Percentiles rank a stretch among this genome's conserved stretches.
Conservation (phyloP, 352 stramenopile species). For the Globisporangium nunn region DNA sequence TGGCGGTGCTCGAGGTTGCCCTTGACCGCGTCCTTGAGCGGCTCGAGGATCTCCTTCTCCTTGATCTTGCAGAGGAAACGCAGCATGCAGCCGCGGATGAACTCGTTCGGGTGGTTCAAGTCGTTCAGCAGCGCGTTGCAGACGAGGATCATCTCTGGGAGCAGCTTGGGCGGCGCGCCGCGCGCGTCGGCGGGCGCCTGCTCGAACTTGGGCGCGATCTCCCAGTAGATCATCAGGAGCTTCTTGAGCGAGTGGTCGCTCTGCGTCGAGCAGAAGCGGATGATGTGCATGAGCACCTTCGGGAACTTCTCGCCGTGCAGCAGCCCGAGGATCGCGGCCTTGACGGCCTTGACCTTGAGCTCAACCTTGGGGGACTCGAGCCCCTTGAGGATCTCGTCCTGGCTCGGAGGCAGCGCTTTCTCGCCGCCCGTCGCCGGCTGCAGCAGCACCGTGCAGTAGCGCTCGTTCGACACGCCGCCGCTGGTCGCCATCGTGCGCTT, state of each 20-base stretch:
- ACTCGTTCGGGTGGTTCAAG: slow-evolving; percentile 99
- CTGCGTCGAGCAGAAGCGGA: slow-evolving; percentile 98
- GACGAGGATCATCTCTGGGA: slow-evolving; percentile 99
- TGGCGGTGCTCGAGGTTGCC: slow-evolving; percentile 97
- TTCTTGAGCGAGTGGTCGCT: slow-evolving; percentile 99
- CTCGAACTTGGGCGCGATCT: slow-evolving; percentile 98
- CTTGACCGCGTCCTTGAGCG: slow-evolving; percentile 90
- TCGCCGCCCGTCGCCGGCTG: slow-evolving; percentile 38
- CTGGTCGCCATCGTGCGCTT: slow-evolving; percentile 9
- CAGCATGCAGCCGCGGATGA: slow-evolving; percentile 98
- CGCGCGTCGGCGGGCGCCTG: slow-evolving; percentile 30
- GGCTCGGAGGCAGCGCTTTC: slow-evolving; percentile 60
- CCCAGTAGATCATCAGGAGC: slow-evolving; percentile 99
- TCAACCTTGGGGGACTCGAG: slow-evolving; percentile 93
- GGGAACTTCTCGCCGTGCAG: slow-evolving; percentile 98
- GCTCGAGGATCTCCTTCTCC: slow-evolving; percentile 93
- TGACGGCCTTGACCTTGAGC: slow-evolving; percentile 97
- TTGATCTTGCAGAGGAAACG: slow-evolving; percentile 99
- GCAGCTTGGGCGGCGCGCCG: slow-evolving; percentile 84
- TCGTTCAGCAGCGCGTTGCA: slow-evolving; percentile 99
- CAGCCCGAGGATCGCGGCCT: slow-evolving; percentile 96
- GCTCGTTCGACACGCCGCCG: slow-evolving; percentile 72
- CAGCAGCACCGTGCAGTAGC: slow-evolving; percentile 82
- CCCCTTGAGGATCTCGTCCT: slow-evolving; percentile 97
- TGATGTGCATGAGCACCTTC: slow-evolving; percentile 99